phyloP scores from a whole-genome alignment of 1,284 basidiomycete genomes.

The Ustilago esculenta region DNA sequence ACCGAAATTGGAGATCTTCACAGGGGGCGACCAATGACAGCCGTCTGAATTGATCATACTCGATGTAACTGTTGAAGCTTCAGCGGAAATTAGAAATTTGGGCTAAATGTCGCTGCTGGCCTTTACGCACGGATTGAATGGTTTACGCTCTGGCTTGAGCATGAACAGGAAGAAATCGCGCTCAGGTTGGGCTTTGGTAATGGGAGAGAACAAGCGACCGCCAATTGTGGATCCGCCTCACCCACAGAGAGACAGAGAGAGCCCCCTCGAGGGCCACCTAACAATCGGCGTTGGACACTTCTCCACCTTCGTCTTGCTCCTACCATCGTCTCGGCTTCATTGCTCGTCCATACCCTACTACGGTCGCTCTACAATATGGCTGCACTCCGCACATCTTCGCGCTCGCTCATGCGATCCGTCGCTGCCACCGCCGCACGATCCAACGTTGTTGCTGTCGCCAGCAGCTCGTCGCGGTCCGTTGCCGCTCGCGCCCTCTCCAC shows the following conservation, averaged over 20 bases:
- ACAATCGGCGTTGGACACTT: not conserved
- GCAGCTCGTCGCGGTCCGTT: slow-evolving; percentile 19
- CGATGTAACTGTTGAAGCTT: too few species aligned
- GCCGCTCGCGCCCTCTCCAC: slow-evolving; percentile 47
- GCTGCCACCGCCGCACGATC: slow-evolving; percentile 27
- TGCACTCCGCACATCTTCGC: slow-evolving; percentile 45
- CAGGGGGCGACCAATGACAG: slow-evolving; percentile 38
- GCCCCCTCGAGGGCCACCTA: too few species aligned
- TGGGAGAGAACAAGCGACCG: slow-evolving; percentile 1
- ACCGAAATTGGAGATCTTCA: not conserved
- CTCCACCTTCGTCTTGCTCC: slow-evolving; percentile 1
- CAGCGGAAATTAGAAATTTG: slow-evolving; percentile 2
- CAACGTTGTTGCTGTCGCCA: slow-evolving; percentile 30
- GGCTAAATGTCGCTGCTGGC: not conserved
- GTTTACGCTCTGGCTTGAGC: not conserved
- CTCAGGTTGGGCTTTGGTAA: slow-evolving; percentile 3
- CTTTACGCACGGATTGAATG: slow-evolving; percentile 16
- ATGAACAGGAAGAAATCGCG: slow-evolving; percentile 5
- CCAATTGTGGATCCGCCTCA: not conserved
- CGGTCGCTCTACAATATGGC: slow-evolving; percentile 28
- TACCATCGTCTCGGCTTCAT: not conserved
- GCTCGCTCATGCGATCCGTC: slow-evolving; percentile 42
- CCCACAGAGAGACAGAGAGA: not conserved
- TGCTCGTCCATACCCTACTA: not conserved
- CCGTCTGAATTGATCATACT: slow-evolving; percentile 42